Evolutionary conservation across 176 grass and related monocot species (phyloP), one percentile per base, ranked within the genome.

Genomic region (Oryza officinalis): DNA sequence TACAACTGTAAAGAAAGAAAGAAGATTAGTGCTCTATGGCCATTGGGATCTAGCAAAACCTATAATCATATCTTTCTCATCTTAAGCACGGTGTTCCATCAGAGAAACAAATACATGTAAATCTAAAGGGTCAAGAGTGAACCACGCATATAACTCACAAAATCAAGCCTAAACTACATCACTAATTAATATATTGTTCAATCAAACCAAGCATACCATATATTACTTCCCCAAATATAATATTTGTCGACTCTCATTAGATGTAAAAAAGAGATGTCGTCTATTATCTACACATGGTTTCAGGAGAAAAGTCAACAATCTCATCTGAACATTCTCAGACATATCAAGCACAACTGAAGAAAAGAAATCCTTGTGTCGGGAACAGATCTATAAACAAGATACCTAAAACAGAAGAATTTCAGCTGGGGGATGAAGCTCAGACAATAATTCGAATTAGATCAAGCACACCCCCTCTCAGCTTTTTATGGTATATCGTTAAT

Each of bases 1-100:
- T 83, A 75, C 68, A 83, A 41, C 46, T 83, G 69, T 10, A 75
- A 35, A 64, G 72, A 18, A 57, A 74, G 63, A 77, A 22, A 76
- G 18, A 27, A 64, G 26, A 38, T 63, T 73, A 80, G 63, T 32
- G 64, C 46, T 20, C 44, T 69, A 14, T 67, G 71, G 35, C 25
- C 14, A 49, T 26, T 65, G 8, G n/a, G 18, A 40, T 20, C 10
- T 59, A 46, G 61, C 1, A 69, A 45, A 45, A 17, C 31, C 11
- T 17, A 52, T 46, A 47, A n/a, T 13, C 17, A 6, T 65, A 46
- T 30, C 14, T 50, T 28, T 44, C 2, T 2, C 77, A 2, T 20
- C 9, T 45, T 47, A 5, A 1, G 13, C 63, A 32, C 18, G 26
- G 20, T 78, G 20, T 78, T 25, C 5, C 41, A 45, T 22, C 10